These are phyloP conservation scores for Dioszegia hungarica DNA, from an alignment of 768 basidiomycete species.

Conservation along the genomic window DNA sequence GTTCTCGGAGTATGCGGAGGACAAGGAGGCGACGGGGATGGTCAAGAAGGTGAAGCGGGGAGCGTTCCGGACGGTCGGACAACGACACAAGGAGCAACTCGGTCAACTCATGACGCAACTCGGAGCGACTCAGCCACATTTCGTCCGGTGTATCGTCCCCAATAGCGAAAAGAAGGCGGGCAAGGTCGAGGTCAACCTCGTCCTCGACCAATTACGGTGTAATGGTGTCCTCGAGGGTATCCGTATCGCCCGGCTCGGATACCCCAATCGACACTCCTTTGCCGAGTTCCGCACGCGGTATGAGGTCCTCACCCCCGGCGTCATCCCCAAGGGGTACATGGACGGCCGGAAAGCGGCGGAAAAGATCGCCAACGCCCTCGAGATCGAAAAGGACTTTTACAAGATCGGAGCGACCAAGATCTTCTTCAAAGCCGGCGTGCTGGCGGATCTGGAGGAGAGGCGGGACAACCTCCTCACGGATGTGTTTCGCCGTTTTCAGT, in stretches of 20 bases:
- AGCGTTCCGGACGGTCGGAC: conserved; percentile 91
- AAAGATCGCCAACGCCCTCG: conserved; percentile 81
- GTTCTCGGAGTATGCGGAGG: conserved; percentile 74
- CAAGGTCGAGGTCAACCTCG: conserved; percentile 84
- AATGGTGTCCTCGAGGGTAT: conserved; percentile 99
- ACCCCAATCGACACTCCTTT: conserved; percentile 94
- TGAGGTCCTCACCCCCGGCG: conserved; percentile 87
- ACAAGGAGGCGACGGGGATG: conserved; percentile 39
- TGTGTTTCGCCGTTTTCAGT: conserved; percentile 82
- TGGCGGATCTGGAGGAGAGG: conserved; percentile 91
- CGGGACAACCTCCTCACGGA: conserved; percentile 82
- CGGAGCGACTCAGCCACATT: conserved; percentile 91
- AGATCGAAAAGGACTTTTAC: conserved; percentile 76
- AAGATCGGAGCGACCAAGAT: conserved; percentile 95
- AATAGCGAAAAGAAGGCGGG: conserved; percentile 87
- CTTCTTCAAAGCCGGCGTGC: conserved; percentile 97
- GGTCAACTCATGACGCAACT: conserved; percentile 85
- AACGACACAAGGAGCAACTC: conserved; percentile 93
- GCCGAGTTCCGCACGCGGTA: conserved; percentile 96
- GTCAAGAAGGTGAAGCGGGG: conserved; percentile 70
- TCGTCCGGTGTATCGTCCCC: conserved; percentile 96
- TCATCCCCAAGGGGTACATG: conserved; percentile 93
- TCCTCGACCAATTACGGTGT: conserved; percentile 91
- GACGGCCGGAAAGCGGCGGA: conserved; percentile 92
- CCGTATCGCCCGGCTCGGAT: conserved; percentile 92